Base-by-base conservation (phyloP, 805 yeast genomes). In the Yarrowia hollandica region DNA sequence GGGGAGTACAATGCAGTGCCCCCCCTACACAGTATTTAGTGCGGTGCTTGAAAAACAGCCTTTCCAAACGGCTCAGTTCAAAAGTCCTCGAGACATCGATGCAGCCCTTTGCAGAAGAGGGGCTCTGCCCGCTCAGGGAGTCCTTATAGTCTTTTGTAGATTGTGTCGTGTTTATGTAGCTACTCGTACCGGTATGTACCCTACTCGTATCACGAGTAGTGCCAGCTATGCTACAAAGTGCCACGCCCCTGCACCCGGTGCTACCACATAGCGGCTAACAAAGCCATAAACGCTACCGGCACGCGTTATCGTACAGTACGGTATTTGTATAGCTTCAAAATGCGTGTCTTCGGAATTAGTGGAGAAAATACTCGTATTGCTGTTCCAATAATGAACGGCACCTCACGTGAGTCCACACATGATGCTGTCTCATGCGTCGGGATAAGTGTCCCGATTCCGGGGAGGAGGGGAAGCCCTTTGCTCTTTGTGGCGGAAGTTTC, bases 391-490 rank as follows among this genome's bases (percentile, higher is more conserved):
- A 16, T 22, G 48, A 26, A 41, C 48, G 48, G 48, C 48, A 41
- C 48, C 48, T 41, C 48, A 41, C 48, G 48, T 41, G 48, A 41
- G 48, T 26, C 16, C 15, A 6, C 28, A 38, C 25, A 37, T 21
- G 28, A 39, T 15, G 21, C 33, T 26, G 48, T 26, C 33, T 41
- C 33, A 41, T 41, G 48, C 33, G 48, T 41, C 48, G 48, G 48
- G 48, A 41, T 41, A 41, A 26, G 22, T 12, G 48, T 14, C 8
- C 48, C 48, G 48, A 14, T 2, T 12, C 48, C 48, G 48, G 26
- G 11, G n/a, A n/a, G 48, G 31, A 31, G 18, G 31, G 11, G 16
- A 23, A 15, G 14, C 46, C 14, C 48, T 41, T 41, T 41, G 48
- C 46, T 18, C 48, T 41, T 41, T 41, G 48, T 41, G 4, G 4